These are phyloP conservation scores for Macrolepiota fuliginosa DNA, from an alignment of 768 basidiomycete genomes.

Conservation along the genomic window DNA sequence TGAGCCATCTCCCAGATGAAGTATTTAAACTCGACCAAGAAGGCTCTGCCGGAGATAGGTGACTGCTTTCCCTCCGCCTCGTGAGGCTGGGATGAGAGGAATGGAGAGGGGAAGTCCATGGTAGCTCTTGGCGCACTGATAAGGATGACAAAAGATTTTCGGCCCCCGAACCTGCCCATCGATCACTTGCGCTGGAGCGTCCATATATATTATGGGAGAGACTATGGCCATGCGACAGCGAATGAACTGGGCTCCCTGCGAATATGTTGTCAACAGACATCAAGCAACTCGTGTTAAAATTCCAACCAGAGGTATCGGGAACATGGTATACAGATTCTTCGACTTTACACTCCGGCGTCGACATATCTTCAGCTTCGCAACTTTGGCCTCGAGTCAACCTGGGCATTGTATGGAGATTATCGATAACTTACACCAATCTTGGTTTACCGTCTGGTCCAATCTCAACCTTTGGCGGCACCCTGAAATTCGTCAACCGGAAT, in stretches of 20 bases:
- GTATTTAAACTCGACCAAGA: slow-evolving; percentile 4
- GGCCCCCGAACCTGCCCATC: slow-evolving; percentile 8
- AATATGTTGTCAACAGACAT: slow-evolving; percentile 33
- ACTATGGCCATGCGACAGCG: slow-evolving; percentile 17
- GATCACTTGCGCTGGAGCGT: slow-evolving; percentile 19
- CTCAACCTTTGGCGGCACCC: slow-evolving; percentile 80
- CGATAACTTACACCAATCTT: slow-evolving; percentile 55
- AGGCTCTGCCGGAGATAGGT: slow-evolving; percentile 6
- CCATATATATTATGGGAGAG: slow-evolving; percentile 7
- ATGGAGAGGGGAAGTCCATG: slow-evolving; percentile 8
- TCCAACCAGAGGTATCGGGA: slow-evolving; percentile 29
- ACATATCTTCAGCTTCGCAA: slow-evolving; percentile 44
- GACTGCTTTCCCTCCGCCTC: slow-evolving; percentile 1
- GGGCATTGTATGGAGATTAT: not conserved
- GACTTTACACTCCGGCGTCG: slow-evolving; percentile 44
- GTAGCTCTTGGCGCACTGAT: slow-evolving; percentile 5
- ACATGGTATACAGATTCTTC: slow-evolving; percentile 45
- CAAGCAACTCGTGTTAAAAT: not conserved
- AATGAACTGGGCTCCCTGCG: slow-evolving; percentile 29
- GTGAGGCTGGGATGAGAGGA: slow-evolving; percentile 10
- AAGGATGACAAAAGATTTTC: slow-evolving; percentile 9
- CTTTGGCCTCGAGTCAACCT: slow-evolving; percentile 20
- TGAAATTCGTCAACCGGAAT: slow-evolving; percentile 77
- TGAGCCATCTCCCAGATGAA: slow-evolving; percentile 6
- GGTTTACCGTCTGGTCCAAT: slow-evolving; percentile 67